These are phyloP conservation scores for Lactarius pseudohatsudake DNA, from an alignment of 768 basidiomycete genomes.

Conservation along the genomic window DNA sequence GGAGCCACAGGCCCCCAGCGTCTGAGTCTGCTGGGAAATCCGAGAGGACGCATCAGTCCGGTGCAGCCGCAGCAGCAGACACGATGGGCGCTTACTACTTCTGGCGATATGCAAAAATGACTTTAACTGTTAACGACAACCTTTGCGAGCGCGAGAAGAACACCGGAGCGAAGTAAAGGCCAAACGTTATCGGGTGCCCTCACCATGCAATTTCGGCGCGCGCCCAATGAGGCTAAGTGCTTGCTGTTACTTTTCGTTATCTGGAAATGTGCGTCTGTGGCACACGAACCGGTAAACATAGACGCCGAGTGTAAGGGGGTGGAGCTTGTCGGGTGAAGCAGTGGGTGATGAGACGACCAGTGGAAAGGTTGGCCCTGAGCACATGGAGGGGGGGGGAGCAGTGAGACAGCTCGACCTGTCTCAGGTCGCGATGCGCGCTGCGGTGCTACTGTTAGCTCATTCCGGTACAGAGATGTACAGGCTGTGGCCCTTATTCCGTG, in stretches of 20 bases:
- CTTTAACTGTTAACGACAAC: background rate
- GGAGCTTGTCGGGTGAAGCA: background rate
- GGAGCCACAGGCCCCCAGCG: background rate
- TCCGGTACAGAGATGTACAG: background rate
- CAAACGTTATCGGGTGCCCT: background rate
- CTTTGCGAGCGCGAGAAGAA: background rate
- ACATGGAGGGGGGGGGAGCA: background rate
- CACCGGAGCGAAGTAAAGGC: background rate
- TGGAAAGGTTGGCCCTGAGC: slow-evolving; percentile 6
- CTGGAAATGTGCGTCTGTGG: background rate
- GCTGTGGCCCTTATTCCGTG: background rate
- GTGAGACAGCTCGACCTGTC: background rate
- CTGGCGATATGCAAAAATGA: background rate
- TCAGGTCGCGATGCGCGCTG: background rate
- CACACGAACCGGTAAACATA: background rate
- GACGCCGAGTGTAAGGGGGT: background rate
- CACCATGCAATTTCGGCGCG: background rate
- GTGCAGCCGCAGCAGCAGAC: background rate
- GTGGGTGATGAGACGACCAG: background rate
- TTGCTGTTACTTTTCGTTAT: background rate
- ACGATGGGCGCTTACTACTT: background rate
- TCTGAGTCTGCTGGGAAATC: background rate
- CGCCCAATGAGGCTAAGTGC: background rate
- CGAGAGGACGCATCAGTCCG: background rate
- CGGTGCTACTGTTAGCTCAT: background rate